Base-by-base conservation (phyloP, 1,139 yeast genomes). In the Lodderomyces theae region DNA sequence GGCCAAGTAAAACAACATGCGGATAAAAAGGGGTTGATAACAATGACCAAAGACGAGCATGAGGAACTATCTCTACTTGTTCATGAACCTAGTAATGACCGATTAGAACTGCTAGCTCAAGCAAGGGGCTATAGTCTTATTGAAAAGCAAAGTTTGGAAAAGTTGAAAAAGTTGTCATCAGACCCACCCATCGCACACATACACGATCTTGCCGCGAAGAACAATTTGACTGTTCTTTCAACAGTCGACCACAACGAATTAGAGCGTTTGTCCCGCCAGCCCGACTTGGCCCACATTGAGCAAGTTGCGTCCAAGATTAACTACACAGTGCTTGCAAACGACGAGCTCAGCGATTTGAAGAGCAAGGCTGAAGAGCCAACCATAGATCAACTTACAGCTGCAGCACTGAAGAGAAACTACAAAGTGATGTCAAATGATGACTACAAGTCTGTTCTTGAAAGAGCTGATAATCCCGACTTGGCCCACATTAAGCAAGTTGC, bases 1-100 rank as follows among this genome's bases (percentile, higher is more conserved):
- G 60, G 54, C 34, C 68, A 64, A 38, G 60, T 71, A 5, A 64
- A 67, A 42, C 47, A 51, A 10, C 64, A 61, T 15, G 74, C 74
- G 2, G 71, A 67, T 35, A 58, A 46, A 24, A 60, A 57, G 39
- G 60, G 62, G n/a, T 58, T 69, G 42, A 60, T 67, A 2, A 64
- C 74, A 0, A 52, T 71, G 41, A 46, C 62, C 2, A 58, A 60
- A 42, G 38, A 48, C 2, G 74, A 69, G 42, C 70, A 66, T 43
- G 59, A 72, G n/a, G 53, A 54, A 8, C 54, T 71, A 36, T 66
- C 57, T 45, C 61, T 60, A 35, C 41, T 51, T 11, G 72, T 74
- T 0, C 45, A 61, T 39, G 32, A 50, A 5, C 69, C 70, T 6
- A 40, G 52, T 9, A 21, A 54, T 21, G 60, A 58, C 1, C 57